These are phyloP conservation scores for Colletotrichum nymphaeae DNA, from an alignment of 2,329 filamentous ascomycete genomes.

Conservation along the genomic window DNA sequence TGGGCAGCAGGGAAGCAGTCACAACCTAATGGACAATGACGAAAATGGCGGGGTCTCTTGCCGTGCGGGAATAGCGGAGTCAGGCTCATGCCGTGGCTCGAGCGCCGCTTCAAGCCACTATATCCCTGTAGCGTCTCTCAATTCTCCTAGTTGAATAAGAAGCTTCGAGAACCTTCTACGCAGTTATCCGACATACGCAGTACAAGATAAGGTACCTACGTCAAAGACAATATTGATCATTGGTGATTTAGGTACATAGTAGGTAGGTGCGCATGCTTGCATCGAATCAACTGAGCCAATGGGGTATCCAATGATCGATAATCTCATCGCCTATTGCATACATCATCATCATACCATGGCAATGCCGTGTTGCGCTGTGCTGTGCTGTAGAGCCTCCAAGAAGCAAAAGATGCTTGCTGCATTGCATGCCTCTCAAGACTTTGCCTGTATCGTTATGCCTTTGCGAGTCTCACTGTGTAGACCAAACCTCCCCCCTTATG, in stretches of 20 bases:
- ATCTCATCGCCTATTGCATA: conserved; percentile 1
- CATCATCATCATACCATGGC: background rate
- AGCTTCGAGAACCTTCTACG: conserved; percentile 48
- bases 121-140: background rate
- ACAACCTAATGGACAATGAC: conserved; percentile 26
- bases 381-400: background rate
- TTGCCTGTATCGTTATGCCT: background rate
- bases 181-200: background rate
- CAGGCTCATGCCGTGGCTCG: conserved; percentile 30
- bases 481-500: background rate
- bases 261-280: background rate
- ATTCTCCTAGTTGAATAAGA: conserved; percentile 32
- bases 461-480: background rate
- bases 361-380: conserved; percentile 5
- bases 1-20: conserved; percentile 2
- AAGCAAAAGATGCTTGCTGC: background rate
- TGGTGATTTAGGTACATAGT: too few relatives aligned
- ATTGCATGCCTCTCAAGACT: background rate
- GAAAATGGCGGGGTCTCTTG: conserved; percentile 32
- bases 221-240: too few relatives aligned
- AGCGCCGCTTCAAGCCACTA: conserved; percentile 10
- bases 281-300: background rate
- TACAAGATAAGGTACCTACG: too few relatives aligned
- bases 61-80: conserved; percentile 34
- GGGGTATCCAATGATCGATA: conserved; percentile 31